Evolutionary conservation across 2,329 filamentous ascomycete species (phyloP).

Genomic region (Fusarium sp.): DNA sequence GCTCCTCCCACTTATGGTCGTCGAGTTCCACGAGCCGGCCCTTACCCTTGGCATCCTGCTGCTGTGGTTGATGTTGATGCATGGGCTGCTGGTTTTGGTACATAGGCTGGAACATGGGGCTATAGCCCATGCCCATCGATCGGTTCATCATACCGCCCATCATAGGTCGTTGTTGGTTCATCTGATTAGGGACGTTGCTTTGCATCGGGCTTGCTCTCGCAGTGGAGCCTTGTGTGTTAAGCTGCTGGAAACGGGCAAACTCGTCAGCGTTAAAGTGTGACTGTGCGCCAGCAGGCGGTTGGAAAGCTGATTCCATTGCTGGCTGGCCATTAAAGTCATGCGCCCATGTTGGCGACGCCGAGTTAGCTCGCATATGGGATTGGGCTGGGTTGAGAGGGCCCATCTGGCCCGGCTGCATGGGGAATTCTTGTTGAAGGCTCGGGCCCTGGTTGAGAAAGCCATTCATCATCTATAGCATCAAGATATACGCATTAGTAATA

Average conservation of each 20-base stretch:
- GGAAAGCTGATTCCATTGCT: conserved; percentile 78
- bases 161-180: conserved; percentile 70
- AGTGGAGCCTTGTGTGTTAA: conserved; percentile 66
- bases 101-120: conserved; percentile 67
- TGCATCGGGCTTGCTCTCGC: conserved; percentile 70
- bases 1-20: conserved; percentile 94
- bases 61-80: conserved; percentile 61
- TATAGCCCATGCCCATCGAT: conserved; percentile 66
- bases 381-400: conserved; percentile 61
- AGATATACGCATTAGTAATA: conserved; percentile 47
- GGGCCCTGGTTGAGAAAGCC: conserved; percentile 87
- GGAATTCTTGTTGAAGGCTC: conserved; percentile 66
- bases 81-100: conserved; percentile 57
- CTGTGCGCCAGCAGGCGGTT: conserved; percentile 64
- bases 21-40: conserved; percentile 95
- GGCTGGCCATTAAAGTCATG: conserved; percentile 68
- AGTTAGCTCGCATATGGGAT: conserved; percentile 64
- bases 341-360: conserved; percentile 66
- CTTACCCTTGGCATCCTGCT: conserved; percentile 77
- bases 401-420: conserved; percentile 61
- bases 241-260: conserved; percentile 87
- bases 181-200: conserved; percentile 59
- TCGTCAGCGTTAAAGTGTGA: conserved; percentile 83
- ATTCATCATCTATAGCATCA: conserved; percentile 80
- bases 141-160: conserved; percentile 66